Evolutionary conservation across 2,329 filamentous ascomycete genomes (phyloP).

Genomic region (Cladosporium velox): DNA sequence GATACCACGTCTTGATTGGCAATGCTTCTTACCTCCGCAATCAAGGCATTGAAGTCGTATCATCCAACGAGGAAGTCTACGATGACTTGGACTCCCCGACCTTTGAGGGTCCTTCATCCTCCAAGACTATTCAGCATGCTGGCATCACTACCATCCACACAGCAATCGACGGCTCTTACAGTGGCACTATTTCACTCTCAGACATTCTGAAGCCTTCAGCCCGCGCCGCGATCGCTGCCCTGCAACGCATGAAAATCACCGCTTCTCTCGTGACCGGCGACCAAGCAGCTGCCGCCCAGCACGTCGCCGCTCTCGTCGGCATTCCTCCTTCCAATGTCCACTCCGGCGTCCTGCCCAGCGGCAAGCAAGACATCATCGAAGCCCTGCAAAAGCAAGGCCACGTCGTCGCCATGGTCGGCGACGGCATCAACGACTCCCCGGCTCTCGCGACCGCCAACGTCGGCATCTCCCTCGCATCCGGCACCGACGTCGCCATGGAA

Average conservation of each 20-base stretch:
- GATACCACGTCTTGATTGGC: conserved; percentile 80
- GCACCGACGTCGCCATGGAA: conserved; percentile 97
- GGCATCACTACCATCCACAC: conserved; percentile 91
- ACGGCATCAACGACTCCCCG: conserved; percentile 97
- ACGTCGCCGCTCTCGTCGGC: conserved; percentile 79
- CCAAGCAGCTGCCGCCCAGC: conserved; percentile 77
- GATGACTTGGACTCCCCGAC: conserved; percentile 43
- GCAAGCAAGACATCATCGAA: conserved; percentile 85
- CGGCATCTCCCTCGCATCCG: conserved; percentile 87
- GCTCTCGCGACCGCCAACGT: conserved; percentile 90
- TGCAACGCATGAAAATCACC: conserved; percentile 81
- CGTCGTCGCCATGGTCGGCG: conserved; percentile 92
- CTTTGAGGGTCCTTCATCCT: conserved; percentile 36
- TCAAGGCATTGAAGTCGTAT: conserved; percentile 66
- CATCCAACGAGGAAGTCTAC: conserved; percentile 55
- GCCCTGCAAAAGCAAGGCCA: conserved; percentile 73
- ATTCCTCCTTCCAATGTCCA: conserved; percentile 75
- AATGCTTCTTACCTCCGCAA: conserved; percentile 76
- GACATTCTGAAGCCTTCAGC: conserved; percentile 92
- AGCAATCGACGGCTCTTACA: conserved; percentile 78
- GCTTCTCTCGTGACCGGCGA: conserved; percentile 94
- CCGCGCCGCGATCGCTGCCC: conserved; percentile 74
- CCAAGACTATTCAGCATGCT: conserved; percentile 49
- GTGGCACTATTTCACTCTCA: conserved; percentile 78
- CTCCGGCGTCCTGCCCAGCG: conserved; percentile 84